Evolutionary conservation across 2,329 filamentous ascomycete genomes (phyloP), one percentile per base, ranked within the genome.

Genomic region (Teratosphaeria gauchensis): DNA sequence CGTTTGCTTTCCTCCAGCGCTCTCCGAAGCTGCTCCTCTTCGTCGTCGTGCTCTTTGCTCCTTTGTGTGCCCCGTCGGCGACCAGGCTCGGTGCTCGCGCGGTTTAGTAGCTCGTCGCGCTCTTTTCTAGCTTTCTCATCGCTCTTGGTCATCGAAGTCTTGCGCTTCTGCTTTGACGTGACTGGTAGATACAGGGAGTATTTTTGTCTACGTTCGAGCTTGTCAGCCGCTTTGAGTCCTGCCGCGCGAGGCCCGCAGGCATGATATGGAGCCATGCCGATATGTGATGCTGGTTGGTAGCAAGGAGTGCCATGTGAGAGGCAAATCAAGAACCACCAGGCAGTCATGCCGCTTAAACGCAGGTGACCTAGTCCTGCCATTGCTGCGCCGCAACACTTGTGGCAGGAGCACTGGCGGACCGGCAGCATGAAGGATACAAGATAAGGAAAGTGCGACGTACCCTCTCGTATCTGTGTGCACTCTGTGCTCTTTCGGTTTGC

Each of bases 1-100:
- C 89, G 87, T 75, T 92, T 96, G 77, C 94, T 99, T 62, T 95
- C 92, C 73, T 97, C 92, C 66, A 99, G 91, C 32, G 92, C 94
- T 65, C 89, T 84, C 57, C 91, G 84, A 46, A 99, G 74, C 68
- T 92, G 86, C 72, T 95, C 90, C 66, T 95, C 92, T 74, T 99
- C 94, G 64, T 97, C 92, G 67, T 97, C 97, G 24, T 91, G 92
- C 51, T 92, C 92, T 62, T 92, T 85, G 72, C 94, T 99, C 71
- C 97, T 96, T 90, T 97, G 96, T 6, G 94, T 99, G 21, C 91
- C 96, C 31, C 94, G 84, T 60, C 94, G 84, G 73, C 96, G 97
- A 42, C 87, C 85, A 51, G 75, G 74, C 52, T 80, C 77, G 51
- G 79, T 80, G 64, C 77, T 83, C 54, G 75, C 75, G 60, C 80